phyloP scores from a whole-genome alignment of 306 rosid species.

The Vigna nakashimae region DNA sequence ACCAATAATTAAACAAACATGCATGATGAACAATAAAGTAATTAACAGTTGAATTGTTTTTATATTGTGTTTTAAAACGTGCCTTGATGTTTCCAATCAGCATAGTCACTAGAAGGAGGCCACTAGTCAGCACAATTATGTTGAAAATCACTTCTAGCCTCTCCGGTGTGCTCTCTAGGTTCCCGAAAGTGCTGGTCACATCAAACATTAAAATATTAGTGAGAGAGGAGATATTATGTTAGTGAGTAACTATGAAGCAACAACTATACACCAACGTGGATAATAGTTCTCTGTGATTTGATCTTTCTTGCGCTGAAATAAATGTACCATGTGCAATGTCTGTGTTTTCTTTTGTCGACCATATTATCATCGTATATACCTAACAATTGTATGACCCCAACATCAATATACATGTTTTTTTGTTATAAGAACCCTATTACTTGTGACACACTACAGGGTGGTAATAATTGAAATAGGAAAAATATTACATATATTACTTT shows the following conservation, averaged over 20 bases:
- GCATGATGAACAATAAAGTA: background rate
- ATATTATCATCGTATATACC: background rate
- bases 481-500: too few relatives aligned
- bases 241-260: constrained; percentile 40
- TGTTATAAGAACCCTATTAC: background rate
- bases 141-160: constrained; percentile 90
- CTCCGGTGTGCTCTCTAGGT: constrained; percentile 88
- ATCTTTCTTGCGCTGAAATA: background rate
- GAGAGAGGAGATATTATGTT: background rate
- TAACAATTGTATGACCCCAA: background rate
- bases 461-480: too few relatives aligned
- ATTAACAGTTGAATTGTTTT: background rate
- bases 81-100: constrained; percentile 96
- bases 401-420: background rate
- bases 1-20: background rate
- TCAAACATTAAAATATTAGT: background rate
- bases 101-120: constrained; percentile 92
- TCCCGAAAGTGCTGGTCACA: constrained; percentile 84
- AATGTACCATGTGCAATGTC: background rate
- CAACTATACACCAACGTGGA: background rate
- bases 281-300: background rate
- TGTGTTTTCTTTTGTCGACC: background rate
- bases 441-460: too few relatives aligned
- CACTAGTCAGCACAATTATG: constrained; percentile 86
- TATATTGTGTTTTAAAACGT: too few relatives aligned